Evolutionary conservation across 306 rosid genomes (phyloP).

Genomic region (Castanea mollissima): DNA sequence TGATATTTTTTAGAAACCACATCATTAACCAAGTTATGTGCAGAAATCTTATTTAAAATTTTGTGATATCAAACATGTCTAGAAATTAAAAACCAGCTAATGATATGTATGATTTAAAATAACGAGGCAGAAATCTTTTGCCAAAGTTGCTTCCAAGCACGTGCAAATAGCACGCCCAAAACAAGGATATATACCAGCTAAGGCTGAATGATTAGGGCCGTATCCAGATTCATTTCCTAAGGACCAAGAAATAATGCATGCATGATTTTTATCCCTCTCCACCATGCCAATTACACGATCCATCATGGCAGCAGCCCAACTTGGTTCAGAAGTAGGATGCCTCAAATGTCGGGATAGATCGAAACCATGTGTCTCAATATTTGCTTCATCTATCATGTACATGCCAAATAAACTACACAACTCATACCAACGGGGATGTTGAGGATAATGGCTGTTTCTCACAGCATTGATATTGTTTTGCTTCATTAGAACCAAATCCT

Average conservation of each 20-base stretch:
- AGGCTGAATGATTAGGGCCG: conserved; percentile 90
- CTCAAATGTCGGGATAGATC: conserved; percentile 63
- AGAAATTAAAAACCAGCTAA: not conserved
- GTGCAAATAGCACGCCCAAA: not conserved
- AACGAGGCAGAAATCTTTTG: not conserved
- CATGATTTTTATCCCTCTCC: conserved; percentile 95
- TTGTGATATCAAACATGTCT: not conserved
- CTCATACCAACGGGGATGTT: conserved; percentile 97
- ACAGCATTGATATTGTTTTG: conserved; percentile 90
- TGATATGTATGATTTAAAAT: not conserved
- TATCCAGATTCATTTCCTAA: conserved; percentile 93
- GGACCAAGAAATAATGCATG: conserved; percentile 89
- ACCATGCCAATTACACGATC: conserved; percentile 99
- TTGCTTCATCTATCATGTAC: conserved; percentile 99
- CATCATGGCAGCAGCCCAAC: conserved; percentile 91
- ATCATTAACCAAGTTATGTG: conserved; percentile 1
- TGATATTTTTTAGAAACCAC: conserved; percentile 1
- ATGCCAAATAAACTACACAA: conserved; percentile 90
- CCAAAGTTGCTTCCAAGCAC: not conserved
- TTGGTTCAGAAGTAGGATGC: conserved; percentile 87
- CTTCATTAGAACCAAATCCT: conserved; percentile 94
- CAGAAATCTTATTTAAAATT: not conserved
- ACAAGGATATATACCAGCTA: conserved; percentile 52
- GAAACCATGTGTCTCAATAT: conserved; percentile 90
- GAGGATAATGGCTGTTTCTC: conserved; percentile 98